Conservation (phyloP, 1,284 basidiomycete species). For the Grifola frondosa region DNA sequence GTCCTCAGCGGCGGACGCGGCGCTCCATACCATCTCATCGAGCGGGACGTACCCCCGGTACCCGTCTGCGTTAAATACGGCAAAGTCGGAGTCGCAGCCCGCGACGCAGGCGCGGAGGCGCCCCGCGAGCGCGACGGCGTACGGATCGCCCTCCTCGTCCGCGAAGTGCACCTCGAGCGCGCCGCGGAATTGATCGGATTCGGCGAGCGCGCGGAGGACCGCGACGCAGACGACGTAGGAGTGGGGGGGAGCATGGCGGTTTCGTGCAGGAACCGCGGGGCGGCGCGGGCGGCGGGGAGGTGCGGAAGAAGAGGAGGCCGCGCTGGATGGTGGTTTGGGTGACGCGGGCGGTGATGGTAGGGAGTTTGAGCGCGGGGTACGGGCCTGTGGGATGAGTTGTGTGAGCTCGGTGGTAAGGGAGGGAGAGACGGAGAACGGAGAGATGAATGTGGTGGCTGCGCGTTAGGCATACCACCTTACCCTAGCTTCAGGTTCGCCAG, state of each 20-base stretch:
- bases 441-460: constrained; percentile 6
- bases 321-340: constrained; percentile 60
- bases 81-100: constrained; percentile 82
- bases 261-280: constrained; percentile 69
- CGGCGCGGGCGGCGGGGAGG: constrained; percentile 70
- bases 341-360: constrained; percentile 63
- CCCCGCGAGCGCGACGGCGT: constrained; percentile 81
- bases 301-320: constrained; percentile 81
- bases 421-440: neutral
- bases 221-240: constrained; percentile 61
- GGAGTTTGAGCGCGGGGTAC: constrained; percentile 71
- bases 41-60: constrained; percentile 80
- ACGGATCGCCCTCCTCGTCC: constrained; percentile 85
- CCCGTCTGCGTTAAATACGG: constrained; percentile 71
- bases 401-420: neutral
- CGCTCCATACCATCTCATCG: constrained; percentile 76
- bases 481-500: too few species aligned
- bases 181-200: constrained; percentile 21
- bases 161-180: constrained; percentile 65
- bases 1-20: constrained; percentile 11
- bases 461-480: too few species aligned
- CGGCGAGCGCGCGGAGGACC: constrained; percentile 48
- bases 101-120: constrained; percentile 72
- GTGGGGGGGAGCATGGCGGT: constrained; percentile 79
- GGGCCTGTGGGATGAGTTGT: constrained; percentile 49